These are phyloP conservation scores for Rutstroemia sp. DNA, from an alignment of 2,329 filamentous ascomycete genomes.

Conservation along the genomic window DNA sequence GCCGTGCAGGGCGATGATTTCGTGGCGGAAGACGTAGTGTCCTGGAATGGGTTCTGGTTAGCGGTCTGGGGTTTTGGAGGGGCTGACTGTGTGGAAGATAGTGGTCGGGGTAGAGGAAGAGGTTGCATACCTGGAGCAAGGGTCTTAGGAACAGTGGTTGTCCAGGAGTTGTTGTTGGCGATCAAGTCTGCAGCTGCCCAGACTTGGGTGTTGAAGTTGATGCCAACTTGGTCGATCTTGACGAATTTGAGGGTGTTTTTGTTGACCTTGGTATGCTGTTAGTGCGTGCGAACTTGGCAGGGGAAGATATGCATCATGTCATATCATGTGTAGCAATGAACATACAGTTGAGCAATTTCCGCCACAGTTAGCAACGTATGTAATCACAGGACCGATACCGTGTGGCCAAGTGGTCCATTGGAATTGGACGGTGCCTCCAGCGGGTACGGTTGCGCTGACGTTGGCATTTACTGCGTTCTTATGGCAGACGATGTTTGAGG, in stretches of 20 bases:
- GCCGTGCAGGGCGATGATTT: slow-evolving; percentile 32
- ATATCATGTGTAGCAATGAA: background rate
- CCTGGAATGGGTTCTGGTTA: slow-evolving; percentile 35
- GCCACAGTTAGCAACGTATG: slow-evolving; percentile 27
- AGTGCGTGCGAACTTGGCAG: slow-evolving; percentile 20
- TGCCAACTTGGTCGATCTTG: background rate
- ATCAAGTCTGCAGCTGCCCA: slow-evolving; percentile 2
- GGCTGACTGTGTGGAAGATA: no score
- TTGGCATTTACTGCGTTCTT: slow-evolving; percentile 34
- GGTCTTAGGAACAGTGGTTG: background rate
- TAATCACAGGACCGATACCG: slow-evolving; percentile 34
- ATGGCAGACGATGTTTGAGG: slow-evolving; percentile 43
- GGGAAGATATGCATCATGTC: no score
- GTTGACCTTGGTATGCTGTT: background rate
- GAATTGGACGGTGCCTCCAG: slow-evolving; percentile 39
- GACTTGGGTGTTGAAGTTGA: background rate
- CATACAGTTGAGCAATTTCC: slow-evolving; percentile 32
- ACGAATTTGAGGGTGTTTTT: slow-evolving; percentile 5
- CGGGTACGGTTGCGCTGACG: slow-evolving; percentile 35
- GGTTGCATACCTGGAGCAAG: background rate
- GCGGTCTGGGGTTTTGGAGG: rapidly evolving
- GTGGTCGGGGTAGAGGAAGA: no score
- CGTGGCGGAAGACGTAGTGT: slow-evolving; percentile 47
- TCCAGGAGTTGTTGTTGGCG: slow-evolving; percentile 3
- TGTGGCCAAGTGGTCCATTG: slow-evolving; percentile 44